Conservation (phyloP, 192 early-diverging fungal species). For the Globomyces pollinis-pini region DNA sequence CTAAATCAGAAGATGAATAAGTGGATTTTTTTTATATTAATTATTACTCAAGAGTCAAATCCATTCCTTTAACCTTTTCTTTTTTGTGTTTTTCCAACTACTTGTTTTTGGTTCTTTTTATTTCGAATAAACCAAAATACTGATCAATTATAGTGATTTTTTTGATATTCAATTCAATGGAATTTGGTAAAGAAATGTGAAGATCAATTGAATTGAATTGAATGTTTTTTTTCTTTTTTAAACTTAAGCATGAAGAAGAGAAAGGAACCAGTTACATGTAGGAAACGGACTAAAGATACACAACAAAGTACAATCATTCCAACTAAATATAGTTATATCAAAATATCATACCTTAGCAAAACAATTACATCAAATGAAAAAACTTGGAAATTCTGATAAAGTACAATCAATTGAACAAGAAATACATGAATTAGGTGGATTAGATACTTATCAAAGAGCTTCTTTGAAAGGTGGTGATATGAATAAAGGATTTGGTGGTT, state of each 20-base stretch:
- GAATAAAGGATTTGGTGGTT: constrained; percentile 70
- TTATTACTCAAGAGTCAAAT: no score
- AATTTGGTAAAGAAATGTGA: no score
- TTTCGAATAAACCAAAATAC: neutral
- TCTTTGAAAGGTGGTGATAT: constrained; percentile 75
- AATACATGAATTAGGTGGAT: constrained; percentile 69
- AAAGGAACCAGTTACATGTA: neutral
- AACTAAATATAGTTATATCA: constrained; percentile 9
- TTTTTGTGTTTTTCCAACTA: neutral
- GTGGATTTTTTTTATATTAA: no score
- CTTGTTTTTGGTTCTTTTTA: neutral
- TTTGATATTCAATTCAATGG: no score
- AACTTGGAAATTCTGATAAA: neutral
- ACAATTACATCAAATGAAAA: neutral
- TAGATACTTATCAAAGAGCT: constrained; percentile 84
- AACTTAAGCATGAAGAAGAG: no score
- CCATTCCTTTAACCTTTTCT: no score
- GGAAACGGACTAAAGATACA: neutral
- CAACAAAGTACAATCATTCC: no score
- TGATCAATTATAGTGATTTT: no score
- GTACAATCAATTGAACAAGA: neutral
- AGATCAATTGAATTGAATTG: no score
- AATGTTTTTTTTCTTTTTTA: no score
- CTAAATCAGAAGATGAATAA: neutral
- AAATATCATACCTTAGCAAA: constrained; percentile 6